Percentiles rank a stretch among this genome's conserved stretches.
Conservation (phyloP, 225 moss, liverwort and hornwort genomes). For the Physcomitrellopsis africana region DNA sequence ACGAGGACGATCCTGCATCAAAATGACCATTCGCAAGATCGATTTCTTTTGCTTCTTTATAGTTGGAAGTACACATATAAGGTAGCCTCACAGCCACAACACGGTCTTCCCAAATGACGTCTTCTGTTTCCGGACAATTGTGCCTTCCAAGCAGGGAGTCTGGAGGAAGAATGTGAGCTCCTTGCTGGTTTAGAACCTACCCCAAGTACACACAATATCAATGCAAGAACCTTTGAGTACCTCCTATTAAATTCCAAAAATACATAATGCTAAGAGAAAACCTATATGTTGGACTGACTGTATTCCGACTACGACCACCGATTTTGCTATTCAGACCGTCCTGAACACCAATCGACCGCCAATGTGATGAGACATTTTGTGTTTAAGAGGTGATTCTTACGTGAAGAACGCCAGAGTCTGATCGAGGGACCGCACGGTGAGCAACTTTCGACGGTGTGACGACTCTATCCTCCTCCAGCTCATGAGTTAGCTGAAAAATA, state of each 20-base stretch:
- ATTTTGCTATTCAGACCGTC: constrained; percentile 1
- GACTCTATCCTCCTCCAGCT: constrained; percentile 35
- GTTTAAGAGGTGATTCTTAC: constrained; percentile 34
- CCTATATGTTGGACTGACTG: neutral
- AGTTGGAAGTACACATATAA: constrained; percentile 50
- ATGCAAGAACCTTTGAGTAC: neutral
- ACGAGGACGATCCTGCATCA: constrained; percentile 35
- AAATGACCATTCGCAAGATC: constrained; percentile 36
- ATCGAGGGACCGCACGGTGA: constrained; percentile 34
- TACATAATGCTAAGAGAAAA: neutral
- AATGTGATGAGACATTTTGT: neutral
- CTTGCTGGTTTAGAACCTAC: constrained; percentile 41
- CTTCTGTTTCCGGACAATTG: constrained; percentile 34
- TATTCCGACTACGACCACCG: neutral
- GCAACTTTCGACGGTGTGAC: constrained; percentile 2
- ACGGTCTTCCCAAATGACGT: constrained; percentile 37
- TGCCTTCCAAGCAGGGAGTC: constrained; percentile 42
- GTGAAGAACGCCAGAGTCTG: constrained; percentile 57
- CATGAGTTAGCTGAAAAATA: constrained; percentile 49
- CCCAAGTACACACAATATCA: constrained; percentile 5
- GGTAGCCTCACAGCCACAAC: constrained; percentile 63
- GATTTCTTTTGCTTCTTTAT: constrained; percentile 37
- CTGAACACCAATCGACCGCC: neutral
- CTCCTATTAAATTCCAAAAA: neutral
- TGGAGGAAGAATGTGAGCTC: constrained; percentile 42